Base-by-base conservation (phyloP, 768 basidiomycete genomes). In the Suillus luteus region DNA sequence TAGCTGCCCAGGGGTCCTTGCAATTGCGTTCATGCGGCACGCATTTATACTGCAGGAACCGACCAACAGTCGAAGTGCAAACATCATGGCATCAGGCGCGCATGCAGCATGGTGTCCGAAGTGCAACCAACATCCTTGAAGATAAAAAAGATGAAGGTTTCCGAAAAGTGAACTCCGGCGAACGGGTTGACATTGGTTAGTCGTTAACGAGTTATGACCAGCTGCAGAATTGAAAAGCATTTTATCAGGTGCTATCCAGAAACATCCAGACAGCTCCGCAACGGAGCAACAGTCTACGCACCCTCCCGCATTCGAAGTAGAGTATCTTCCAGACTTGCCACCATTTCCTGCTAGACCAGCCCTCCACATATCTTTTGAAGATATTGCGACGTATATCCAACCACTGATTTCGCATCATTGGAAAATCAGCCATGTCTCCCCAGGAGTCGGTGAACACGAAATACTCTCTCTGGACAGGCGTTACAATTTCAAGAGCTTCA, bases 401-500 rank as follows among this genome's bases (percentile, higher is more conserved):
- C 81, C 82, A 2, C 72, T 85, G 9, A 72, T 78, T 65, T 68
- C 66, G 37, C 72, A 64, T 54, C 65, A 73, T 22, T 76, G 75
- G 75, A 68, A 71, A 33, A 63, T 76, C 15, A 64, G 59, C 41
- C 67, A 17, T n/a, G 54, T 73, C 2, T 62, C 60, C 8, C 46
- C 51, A 6, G 65, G 15, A 38, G 44, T 51, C 57, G 63, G 55
- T 9, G 64, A 65, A 55, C 52, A 49, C 15, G 66, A 70, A 52
- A 67, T 69, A 43, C 61, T 73, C 10, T 64, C 66, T 12, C 41
- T 76, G 60, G 65, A 75, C 46, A 76, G 76, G n/a, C 73, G 67
- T 31, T 71, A 74, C 15, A 65, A 24, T 24, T 73, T 76, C 66
- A 73, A 67, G 51, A 24, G 55, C 41, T 76, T 75, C 24, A 55